phyloP scores from a whole-genome alignment of 371 early-diverging fungal genomes.

The Coemansia sp. region DNA sequence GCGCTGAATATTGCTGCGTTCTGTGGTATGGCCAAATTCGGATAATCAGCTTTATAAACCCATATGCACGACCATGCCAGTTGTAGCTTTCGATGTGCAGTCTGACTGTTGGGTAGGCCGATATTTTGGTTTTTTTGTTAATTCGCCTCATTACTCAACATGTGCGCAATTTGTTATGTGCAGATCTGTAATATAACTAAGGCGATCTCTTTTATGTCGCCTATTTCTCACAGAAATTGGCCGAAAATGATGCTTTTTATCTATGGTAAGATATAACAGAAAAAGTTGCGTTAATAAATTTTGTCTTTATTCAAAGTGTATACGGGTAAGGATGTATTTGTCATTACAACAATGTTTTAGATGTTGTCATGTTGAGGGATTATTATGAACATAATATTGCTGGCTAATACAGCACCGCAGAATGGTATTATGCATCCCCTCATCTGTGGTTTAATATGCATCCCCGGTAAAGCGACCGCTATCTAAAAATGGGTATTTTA shows the following conservation, averaged over 20 bases:
- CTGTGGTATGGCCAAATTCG: too few relatives aligned
- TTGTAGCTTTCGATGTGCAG: too few relatives aligned
- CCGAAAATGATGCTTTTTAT: background rate
- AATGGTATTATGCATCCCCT: background rate
- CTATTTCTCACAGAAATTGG: background rate
- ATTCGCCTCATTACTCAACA: background rate
- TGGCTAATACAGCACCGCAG: background rate
- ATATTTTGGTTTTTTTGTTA: background rate
- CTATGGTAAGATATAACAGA: background rate
- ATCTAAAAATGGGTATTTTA: too few relatives aligned
- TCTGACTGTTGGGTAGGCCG: too few relatives aligned
- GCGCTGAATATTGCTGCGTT: too few relatives aligned
- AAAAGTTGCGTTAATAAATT: background rate
- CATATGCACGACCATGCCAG: too few relatives aligned
- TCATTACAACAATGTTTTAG: background rate
- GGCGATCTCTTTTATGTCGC: background rate
- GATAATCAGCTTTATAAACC: too few relatives aligned
- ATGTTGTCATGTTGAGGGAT: background rate
- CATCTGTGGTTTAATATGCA: too few relatives aligned
- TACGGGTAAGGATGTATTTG: background rate
- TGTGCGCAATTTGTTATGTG: background rate
- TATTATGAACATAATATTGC: background rate
- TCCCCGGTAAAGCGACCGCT: too few relatives aligned
- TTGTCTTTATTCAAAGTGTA: background rate
- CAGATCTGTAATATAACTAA: background rate